phyloP scores from a whole-genome alignment of 441 rosid species.

The Gossypium laxum region DNA sequence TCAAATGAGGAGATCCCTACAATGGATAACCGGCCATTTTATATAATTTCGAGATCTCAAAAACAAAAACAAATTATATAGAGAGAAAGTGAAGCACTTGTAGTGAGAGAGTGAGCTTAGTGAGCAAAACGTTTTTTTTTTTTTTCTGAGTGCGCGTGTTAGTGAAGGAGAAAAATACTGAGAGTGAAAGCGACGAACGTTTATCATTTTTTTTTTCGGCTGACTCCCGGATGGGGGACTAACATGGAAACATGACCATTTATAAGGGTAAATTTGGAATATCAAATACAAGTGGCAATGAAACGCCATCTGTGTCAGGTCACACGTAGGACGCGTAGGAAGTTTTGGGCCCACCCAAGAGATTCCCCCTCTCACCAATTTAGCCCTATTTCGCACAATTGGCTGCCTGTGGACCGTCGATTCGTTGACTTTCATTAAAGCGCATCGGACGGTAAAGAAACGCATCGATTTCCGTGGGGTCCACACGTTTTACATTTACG shows the following conservation, averaged over 20 bases:
- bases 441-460: slow-evolving; percentile 16
- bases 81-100: neutral
- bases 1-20: neutral
- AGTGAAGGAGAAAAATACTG: slow-evolving; percentile 14
- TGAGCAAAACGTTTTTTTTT: neutral
- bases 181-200: slow-evolving; percentile 30
- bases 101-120: neutral
- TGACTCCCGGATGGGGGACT: neutral
- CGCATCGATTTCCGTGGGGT: neutral
- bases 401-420: slow-evolving; percentile 3
- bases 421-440: neutral
- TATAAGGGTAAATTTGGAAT: slow-evolving; percentile 9
- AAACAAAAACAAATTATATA: neutral
- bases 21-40: neutral
- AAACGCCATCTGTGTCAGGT: neutral
- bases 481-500: neutral
- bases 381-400: neutral
- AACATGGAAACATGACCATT: neutral
- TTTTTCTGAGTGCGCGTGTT: neutral
- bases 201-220: neutral
- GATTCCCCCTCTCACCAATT: neutral
- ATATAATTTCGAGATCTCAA: slow-evolving; percentile 11
- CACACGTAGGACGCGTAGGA: neutral
- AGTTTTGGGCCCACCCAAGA: neutral
- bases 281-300: slow-evolving; percentile 15